Base-by-base conservation (phyloP, 257 asterid genomes). In the Fraxinus anomala region DNA sequence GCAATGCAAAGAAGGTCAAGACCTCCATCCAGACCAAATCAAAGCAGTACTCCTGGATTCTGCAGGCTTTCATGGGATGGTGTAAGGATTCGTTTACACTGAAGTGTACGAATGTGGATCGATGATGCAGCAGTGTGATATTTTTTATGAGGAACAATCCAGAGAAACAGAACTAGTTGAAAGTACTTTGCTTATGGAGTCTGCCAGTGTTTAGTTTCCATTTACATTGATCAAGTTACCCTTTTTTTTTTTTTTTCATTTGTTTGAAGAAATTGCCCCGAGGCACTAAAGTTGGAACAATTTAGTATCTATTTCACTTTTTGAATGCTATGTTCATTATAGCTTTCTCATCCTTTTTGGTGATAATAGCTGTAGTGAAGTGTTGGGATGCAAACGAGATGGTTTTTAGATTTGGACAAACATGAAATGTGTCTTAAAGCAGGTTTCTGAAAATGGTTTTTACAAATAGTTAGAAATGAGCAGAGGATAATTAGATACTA, bases 1-100 rank as follows among this genome's bases (percentile, higher is more conserved):
- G 99, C 98, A 92, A 92, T 88, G 93, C 85, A 86, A 84, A 63
- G 98, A 93, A 72, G 92, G 94, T 21, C 91, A 87, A 80, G 96
- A 92, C 9, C 81, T 92, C 17, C 89, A 87, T 70, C 94, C 97
- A 0, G 97, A 94, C 72, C 96, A 92, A 13, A 94, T 94, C 88
- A 92, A 91, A 82, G 92, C 97, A 16, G 82, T 85, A 71, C 92
- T 92, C 39, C 76, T 94, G 77, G 97, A 94, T 39, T 86, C 96
- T n/a, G 96, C 97, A 70, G 97, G 96, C 81, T 92, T 88, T 81
- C 91, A 81, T 56, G 95, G 92, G 73, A 82, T 89, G 88, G 79
- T 87, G 34, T 92, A 86, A 87, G 87, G 19, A 9, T 33, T 70
- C 31, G 19, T 73, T 0, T 26, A 14, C 10, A 12, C 3, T 28